phyloP scores from a whole-genome alignment of 139 green algal species.

The Haematococcus lacustris region DNA sequence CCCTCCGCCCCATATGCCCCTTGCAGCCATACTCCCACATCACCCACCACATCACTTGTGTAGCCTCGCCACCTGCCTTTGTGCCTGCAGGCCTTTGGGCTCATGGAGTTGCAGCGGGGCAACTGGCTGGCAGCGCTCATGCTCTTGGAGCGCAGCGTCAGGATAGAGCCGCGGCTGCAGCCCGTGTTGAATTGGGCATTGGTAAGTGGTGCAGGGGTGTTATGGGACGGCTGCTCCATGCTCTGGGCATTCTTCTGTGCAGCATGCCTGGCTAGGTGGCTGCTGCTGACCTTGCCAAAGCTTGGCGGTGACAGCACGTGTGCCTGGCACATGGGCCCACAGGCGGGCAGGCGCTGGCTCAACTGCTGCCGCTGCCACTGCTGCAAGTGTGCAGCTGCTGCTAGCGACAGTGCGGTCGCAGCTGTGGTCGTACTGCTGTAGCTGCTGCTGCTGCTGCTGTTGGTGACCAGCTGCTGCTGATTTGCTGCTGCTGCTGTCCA shows the following conservation, averaged over 20 bases:
- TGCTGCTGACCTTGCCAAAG: too few species aligned
- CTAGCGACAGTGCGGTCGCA: too few species aligned
- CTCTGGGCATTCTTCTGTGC: not conserved
- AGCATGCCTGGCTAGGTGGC: too few species aligned
- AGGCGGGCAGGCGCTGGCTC: not conserved
- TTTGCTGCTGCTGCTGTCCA: not conserved
- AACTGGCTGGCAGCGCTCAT: slow-evolving; percentile 59
- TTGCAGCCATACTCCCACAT: not conserved
- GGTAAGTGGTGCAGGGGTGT: not conserved
- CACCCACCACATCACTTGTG: not conserved
- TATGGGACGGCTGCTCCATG: not conserved
- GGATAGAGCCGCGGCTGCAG: slow-evolving; percentile 5
- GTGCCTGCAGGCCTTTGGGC: slow-evolving; percentile 57
- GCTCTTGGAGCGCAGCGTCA: slow-evolving; percentile 51
- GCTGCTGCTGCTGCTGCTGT: too few species aligned
- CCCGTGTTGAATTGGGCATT: slow-evolving; percentile 27
- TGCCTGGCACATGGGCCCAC: not conserved
- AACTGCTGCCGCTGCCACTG: not conserved
- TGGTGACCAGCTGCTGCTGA: not conserved
- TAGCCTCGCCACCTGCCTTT: not conserved
- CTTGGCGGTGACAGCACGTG: too few species aligned
- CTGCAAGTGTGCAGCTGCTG: not conserved
- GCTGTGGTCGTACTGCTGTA: too few species aligned
- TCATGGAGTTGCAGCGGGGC: slow-evolving; percentile 70
- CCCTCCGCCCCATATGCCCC: not conserved